phyloP scores from a whole-genome alignment of 495 filamentous ascomycete genomes.

The Tuber melanosporum region DNA sequence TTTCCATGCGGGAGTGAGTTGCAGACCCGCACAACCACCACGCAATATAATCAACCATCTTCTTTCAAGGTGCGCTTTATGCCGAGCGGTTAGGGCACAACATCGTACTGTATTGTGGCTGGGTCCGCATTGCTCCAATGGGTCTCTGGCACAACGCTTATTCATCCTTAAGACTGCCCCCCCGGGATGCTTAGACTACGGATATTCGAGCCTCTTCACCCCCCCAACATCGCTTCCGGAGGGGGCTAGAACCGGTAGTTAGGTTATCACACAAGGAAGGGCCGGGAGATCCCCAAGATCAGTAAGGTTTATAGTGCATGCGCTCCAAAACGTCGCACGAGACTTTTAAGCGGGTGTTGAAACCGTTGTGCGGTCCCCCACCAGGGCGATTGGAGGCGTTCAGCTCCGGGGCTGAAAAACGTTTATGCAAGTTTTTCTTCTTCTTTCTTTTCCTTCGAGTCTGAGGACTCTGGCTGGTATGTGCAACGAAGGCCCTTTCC shows the following conservation, averaged over 20 bases:
- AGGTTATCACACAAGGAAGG: not conserved
- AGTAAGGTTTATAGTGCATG: not conserved
- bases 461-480: too few species aligned
- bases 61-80: not conserved
- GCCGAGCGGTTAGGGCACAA: not conserved
- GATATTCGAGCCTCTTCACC: not conserved
- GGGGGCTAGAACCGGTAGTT: not conserved
- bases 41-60: not conserved
- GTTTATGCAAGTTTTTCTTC: too few species aligned
- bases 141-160: not conserved
- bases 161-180: not conserved
- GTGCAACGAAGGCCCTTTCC: too few species aligned
- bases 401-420: too few species aligned
- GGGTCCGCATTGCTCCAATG: not conserved
- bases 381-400: too few species aligned
- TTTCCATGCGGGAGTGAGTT: not conserved
- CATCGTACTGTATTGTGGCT: not conserved
- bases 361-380: too few species aligned
- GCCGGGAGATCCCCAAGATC: not conserved
- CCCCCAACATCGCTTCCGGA: not conserved
- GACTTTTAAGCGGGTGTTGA: too few species aligned
- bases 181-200: not conserved
- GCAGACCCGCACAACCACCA: not conserved
- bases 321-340: too few species aligned
- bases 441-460: too few species aligned